Evolutionary conservation across 371 early-diverging fungal species (phyloP), one percentile per base, ranked within the genome.

Genomic region (Mortierella sp.): DNA sequence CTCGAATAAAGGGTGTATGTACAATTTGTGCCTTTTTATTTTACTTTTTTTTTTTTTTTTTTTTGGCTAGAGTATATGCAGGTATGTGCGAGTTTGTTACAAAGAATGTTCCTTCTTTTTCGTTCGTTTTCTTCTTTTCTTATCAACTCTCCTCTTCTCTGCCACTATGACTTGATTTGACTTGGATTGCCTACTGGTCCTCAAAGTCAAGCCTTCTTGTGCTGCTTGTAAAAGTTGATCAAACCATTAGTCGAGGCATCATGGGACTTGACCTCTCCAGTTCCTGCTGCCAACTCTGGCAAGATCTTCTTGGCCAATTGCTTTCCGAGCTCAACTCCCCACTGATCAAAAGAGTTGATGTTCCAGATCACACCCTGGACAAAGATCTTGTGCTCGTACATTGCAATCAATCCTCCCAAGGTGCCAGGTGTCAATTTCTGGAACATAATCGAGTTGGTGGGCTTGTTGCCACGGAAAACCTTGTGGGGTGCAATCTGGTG

Each of bases 301-400:
- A 97, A 87, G 68, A 99, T 97, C 68, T 93, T 96, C 89, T 96
- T 98, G 69, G 99, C 99, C 62, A 99, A 89, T 85, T 96, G 97
- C 92, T 99, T 99, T 78, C 99, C 99, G 24, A 99, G 92, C 85
- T 99, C 98, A 59, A 99, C 99, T 73, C 99, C 99, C 97, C 99
- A 99, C 90, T 99, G 97, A 78, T 97, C 97, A 84, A 88, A 95
- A 54, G 96, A 96, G 92, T 99, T 99, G 87, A 99, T 97, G 77
- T 95, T 91, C 99, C 98, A 99, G 74, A 98, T 94, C 59, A 95
- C 91, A 66, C 99, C 99, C 87, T 98, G 99, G 28, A 96, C 95
- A 85, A 99, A 99, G 84, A 99, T 99, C 93, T 99, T 99, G 92
- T 99, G 99, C 89, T 99, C 99, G 80, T 99, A 99, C 86, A 98